A percentile compares a stretch with the other conserved stretches of the same genome.
These are phyloP conservation scores for Ascocoryne sarcoides DNA, from an alignment of 2,329 filamentous ascomycete genomes.

Conservation along the genomic window DNA sequence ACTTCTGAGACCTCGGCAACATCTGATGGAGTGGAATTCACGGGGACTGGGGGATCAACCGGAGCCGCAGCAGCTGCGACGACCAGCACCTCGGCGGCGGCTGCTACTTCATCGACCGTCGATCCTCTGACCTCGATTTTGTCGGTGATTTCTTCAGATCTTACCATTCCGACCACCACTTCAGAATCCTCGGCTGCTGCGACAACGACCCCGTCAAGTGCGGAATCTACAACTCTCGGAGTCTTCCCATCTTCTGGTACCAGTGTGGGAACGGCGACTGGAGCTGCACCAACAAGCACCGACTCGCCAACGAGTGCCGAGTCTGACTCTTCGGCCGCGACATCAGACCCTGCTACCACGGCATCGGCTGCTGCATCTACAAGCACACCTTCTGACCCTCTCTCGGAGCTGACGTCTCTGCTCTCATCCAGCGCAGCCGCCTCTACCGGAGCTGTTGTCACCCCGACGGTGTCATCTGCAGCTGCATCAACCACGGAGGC, in stretches of 20 bases:
- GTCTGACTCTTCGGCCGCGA: neutral
- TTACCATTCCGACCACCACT: neutral
- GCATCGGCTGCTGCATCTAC: neutral
- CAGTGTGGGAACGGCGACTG: neutral
- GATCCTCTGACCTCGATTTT: neutral
- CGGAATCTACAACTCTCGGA: neutral
- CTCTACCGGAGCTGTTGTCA: neutral
- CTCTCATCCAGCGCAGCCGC: neutral
- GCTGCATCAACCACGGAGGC: neutral
- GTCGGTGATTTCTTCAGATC: neutral
- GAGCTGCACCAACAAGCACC: neutral
- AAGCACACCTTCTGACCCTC: neutral
- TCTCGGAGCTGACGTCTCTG: neutral
- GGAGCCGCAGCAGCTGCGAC: constrained; percentile 3
- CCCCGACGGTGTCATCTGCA: neutral
- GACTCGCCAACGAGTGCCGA: neutral
- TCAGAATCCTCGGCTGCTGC: constrained; percentile 40
- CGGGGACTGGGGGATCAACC: constrained; percentile 11
- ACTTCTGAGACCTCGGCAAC: constrained; percentile 1
- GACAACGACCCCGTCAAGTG: constrained; percentile 19
- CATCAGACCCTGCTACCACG: neutral
- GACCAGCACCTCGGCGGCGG: neutral
- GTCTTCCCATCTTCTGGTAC: neutral
- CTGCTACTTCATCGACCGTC: constrained; percentile 27
- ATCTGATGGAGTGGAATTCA: constrained; percentile 4